phyloP scores from a whole-genome alignment of 495 filamentous ascomycete species.

The Astrocystis sublimbata region DNA sequence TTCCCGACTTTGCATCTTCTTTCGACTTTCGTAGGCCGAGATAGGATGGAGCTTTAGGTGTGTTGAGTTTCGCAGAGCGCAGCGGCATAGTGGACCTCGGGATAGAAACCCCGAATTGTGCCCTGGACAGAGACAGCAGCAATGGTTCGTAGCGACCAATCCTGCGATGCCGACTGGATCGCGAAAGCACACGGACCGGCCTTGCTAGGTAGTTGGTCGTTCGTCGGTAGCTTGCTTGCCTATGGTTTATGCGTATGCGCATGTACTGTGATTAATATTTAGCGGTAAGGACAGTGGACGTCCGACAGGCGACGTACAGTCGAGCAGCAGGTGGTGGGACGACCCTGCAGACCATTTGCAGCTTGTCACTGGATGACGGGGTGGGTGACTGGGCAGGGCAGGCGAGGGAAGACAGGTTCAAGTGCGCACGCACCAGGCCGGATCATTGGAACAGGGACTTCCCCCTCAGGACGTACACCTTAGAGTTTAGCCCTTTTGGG shows the following conservation, averaged over 20 bases:
- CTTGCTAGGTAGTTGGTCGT: not conserved
- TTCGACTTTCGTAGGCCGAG: not conserved
- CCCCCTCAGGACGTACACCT: too few relatives aligned
- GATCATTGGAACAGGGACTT: not conserved
- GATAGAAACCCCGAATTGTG: not conserved
- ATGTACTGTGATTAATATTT: not conserved
- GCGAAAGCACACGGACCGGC: not conserved
- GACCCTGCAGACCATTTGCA: not conserved
- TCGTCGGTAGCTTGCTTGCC: too few relatives aligned
- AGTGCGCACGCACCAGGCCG: not conserved
- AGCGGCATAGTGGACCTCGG: too few relatives aligned
- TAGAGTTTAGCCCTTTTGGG: too few relatives aligned
- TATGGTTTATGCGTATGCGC: too few relatives aligned
- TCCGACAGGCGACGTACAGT: too few relatives aligned
- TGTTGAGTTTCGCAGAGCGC: too few relatives aligned
- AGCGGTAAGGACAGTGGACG: conserved; percentile 4
- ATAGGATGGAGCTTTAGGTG: too few relatives aligned
- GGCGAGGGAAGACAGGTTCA: too few relatives aligned
- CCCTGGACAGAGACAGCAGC: not conserved
- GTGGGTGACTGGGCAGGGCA: too few relatives aligned
- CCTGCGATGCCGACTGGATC: not conserved
- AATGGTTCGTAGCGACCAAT: not conserved
- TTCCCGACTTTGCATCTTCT: not conserved
- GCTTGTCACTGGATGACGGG: not conserved
- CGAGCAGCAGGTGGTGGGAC: conserved; percentile 2